Conservation (phyloP, 1,139 yeast species). For the Candida sojae region DNA sequence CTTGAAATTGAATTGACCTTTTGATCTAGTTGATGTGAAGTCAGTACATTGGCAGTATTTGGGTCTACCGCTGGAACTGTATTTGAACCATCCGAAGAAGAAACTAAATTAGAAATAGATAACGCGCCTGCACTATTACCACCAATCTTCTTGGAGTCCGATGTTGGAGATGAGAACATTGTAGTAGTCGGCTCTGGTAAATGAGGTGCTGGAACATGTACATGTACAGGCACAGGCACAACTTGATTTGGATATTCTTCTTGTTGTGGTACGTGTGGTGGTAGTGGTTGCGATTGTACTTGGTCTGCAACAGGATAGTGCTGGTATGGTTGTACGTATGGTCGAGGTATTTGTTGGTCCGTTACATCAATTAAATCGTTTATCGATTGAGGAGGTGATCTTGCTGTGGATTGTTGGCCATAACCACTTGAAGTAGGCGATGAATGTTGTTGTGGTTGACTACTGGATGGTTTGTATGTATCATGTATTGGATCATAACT, state of each 20-base stretch:
- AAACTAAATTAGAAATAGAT: conserved; percentile 15
- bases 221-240: background rate
- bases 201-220: background rate
- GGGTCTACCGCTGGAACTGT: conserved; percentile 5
- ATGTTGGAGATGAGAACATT: background rate
- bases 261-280: background rate
- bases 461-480: conserved; percentile 18
- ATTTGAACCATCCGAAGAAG: conserved; percentile 2
- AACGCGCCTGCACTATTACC: conserved; percentile 10
- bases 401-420: conserved; percentile 2
- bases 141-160: background rate
- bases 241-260: background rate
- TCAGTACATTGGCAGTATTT: conserved; percentile 3
- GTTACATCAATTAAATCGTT: conserved; percentile 2
- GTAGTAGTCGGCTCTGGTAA: background rate
- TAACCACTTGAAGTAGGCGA: background rate
- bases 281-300: background rate
- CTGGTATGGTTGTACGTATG: background rate
- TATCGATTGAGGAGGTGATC: conserved; percentile 9
- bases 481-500: conserved; percentile 38
- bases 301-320: background rate
- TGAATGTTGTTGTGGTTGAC: background rate
- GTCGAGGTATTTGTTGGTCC: background rate
- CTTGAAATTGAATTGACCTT: conserved; percentile 9
- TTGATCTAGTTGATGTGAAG: conserved; percentile 6